Evolutionary conservation across 768 basidiomycete genomes (phyloP).

Genomic region (Tricholoma terreum): DNA sequence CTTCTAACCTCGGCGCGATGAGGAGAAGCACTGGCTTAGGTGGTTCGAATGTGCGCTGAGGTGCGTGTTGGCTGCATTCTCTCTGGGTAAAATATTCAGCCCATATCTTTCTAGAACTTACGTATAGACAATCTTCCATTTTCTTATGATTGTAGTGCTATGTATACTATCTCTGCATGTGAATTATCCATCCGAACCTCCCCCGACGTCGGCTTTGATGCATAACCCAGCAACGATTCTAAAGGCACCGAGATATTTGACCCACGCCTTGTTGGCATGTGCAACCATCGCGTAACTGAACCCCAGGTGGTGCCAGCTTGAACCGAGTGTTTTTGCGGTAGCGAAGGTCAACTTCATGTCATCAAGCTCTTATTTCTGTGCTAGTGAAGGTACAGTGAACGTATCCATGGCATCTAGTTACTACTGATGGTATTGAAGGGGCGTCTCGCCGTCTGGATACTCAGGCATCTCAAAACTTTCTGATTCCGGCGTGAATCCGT

Average conservation of each 20-base stretch:
- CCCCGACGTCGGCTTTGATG: not conserved
- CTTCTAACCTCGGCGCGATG: conserved; percentile 67
- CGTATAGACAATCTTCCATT: not conserved
- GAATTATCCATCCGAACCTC: not conserved
- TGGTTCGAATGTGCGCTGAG: conserved; percentile 66
- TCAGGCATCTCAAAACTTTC: too few relatives aligned
- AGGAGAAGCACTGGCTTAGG: conserved; percentile 79
- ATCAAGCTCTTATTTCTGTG: not conserved
- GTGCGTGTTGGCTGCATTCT: not conserved
- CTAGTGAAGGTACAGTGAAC: not conserved
- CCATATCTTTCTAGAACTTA: not conserved
- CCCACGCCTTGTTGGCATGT: not conserved
- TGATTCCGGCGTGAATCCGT: not conserved
- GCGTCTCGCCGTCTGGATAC: too few relatives aligned
- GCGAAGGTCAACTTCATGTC: not conserved
- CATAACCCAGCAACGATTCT: not conserved
- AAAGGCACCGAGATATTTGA: not conserved
- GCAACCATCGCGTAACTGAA: not conserved
- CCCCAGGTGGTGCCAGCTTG: too few relatives aligned
- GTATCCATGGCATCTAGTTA: not conserved
- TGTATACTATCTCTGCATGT: not conserved
- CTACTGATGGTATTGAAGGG: too few relatives aligned
- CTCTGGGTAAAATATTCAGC: not conserved
- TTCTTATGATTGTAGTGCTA: not conserved
- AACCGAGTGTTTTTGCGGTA: too few relatives aligned